Percentiles rank a stretch among this genome's conserved stretches.
phyloP scores from a whole-genome alignment of 345 rosid genomes.

The Sonneratia caseolaris region DNA sequence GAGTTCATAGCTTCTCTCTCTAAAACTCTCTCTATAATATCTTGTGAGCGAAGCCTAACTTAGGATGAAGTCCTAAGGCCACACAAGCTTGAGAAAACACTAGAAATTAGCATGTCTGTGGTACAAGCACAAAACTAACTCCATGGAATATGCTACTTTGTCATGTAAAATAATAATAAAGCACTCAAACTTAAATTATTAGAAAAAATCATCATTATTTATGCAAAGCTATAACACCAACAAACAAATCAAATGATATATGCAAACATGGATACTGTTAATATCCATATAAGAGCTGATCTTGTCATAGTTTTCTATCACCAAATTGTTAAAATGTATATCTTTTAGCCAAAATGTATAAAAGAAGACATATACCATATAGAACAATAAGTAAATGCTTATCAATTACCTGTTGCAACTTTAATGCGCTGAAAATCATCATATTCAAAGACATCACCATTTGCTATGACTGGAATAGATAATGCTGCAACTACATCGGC shows the following conservation, averaged over 20 bases:
- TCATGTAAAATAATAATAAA: neutral
- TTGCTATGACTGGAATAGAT: constrained; percentile 89
- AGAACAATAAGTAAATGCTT: neutral
- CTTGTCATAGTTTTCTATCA: neutral
- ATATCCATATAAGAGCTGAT: neutral
- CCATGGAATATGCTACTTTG: neutral
- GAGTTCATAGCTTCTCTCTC: too few relatives aligned
- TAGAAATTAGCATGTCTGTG: too few relatives aligned
- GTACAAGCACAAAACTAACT: neutral
- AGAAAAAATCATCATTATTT: neutral
- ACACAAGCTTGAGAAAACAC: too few relatives aligned
- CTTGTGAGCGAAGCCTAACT: too few relatives aligned
- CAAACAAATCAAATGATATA: neutral
- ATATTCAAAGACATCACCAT: constrained; percentile 84
- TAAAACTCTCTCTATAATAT: too few relatives aligned
- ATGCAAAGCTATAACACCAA: neutral
- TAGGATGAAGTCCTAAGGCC: too few relatives aligned
- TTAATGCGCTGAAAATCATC: constrained; percentile 57
- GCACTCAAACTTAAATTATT: neutral
- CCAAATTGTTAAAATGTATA: neutral
- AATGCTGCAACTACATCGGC: constrained; percentile 72
- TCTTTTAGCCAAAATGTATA: neutral
- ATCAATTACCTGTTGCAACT: constrained; percentile 58
- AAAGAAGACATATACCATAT: neutral
- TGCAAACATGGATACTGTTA: neutral